These are phyloP conservation scores for Globisporangium yorkense DNA, from an alignment of 352 stramenopile genomes.

Conservation along the genomic window DNA sequence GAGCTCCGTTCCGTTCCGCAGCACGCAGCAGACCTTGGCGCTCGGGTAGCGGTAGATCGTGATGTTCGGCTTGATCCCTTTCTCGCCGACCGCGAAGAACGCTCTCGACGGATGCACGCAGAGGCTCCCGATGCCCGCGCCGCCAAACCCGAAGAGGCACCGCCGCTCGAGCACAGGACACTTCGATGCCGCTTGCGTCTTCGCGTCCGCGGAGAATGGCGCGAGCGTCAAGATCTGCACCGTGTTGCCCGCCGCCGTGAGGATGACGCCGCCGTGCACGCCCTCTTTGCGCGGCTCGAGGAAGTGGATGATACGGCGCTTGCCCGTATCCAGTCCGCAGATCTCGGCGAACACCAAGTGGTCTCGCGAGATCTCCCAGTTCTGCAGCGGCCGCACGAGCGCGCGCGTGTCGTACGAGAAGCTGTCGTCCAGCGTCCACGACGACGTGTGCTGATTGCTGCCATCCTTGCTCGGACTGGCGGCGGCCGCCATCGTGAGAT, in stretches of 20 bases:
- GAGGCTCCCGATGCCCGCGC: conserved; percentile 56
- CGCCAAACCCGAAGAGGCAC: conserved; percentile 70
- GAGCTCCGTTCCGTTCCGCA: conserved; percentile 80
- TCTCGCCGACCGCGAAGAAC: conserved; percentile 88
- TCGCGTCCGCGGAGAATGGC: conserved; percentile 6
- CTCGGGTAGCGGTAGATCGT: conserved; percentile 86
- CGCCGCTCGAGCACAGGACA: conserved; percentile 20
- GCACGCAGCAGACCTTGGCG: conserved; percentile 58
- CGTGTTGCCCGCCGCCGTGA: conserved; percentile 68
- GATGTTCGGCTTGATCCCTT: conserved; percentile 84
- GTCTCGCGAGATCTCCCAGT: conserved; percentile 73
- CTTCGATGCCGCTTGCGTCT: conserved; percentile 5
- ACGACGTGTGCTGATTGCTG: too few relatives aligned
- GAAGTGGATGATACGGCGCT: conserved; percentile 64
- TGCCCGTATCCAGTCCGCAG: conserved; percentile 54
- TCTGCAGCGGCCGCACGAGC: conserved; percentile 38
- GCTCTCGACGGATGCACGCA: conserved; percentile 58
- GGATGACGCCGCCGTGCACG: conserved; percentile 48
- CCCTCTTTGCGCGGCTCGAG: conserved; percentile 31
- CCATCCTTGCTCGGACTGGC: background rate
- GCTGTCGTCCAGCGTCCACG: conserved; percentile 9
- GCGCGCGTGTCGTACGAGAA: conserved; percentile 22
- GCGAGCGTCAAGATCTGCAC: conserved; percentile 59
- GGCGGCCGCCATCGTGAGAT: conserved; percentile 1
- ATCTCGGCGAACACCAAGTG: conserved; percentile 65